Evolutionary conservation across 441 rosid genomes (phyloP).

Genomic region (Aleurites moluccanus): DNA sequence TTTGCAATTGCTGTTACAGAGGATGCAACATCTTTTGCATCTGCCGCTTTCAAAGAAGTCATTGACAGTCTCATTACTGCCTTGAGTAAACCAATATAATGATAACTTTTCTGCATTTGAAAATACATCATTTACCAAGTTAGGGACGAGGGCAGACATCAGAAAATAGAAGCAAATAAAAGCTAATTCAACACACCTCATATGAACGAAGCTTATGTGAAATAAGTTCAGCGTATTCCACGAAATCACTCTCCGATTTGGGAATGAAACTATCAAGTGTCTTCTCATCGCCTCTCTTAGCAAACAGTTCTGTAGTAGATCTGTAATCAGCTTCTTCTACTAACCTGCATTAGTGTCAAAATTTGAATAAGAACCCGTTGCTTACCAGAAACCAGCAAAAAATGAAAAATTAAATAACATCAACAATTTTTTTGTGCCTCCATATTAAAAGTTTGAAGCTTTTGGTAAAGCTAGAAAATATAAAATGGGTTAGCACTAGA

Average conservation of each 20-base stretch:
- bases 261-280: constrained; percentile 76
- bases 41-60: constrained; percentile 73
- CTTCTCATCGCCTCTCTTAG: constrained; percentile 56
- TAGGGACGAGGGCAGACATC: constrained; percentile 9
- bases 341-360: constrained; percentile 46
- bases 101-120: constrained; percentile 74
- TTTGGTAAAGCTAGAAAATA: background rate
- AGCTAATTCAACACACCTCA: constrained; percentile 51
- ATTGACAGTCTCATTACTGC: constrained; percentile 75
- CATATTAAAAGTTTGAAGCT: background rate
- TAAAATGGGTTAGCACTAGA: background rate
- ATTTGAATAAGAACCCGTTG: background rate
- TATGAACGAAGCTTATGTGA: constrained; percentile 64
- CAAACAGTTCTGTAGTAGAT: constrained; percentile 70
- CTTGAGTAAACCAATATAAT: constrained; percentile 70
- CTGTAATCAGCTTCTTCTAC: constrained; percentile 91
- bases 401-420: background rate
- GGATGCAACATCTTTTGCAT: constrained; percentile 82
- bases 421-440: background rate
- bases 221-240: constrained; percentile 87
- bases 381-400: background rate
- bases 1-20: constrained; percentile 77
- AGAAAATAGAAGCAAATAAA: background rate
- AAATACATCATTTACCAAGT: constrained; percentile 4
- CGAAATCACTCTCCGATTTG: constrained; percentile 84